Evolutionary conservation across 805 yeast genomes (phyloP).

Genomic region (Metschnikowia lachancei): DNA sequence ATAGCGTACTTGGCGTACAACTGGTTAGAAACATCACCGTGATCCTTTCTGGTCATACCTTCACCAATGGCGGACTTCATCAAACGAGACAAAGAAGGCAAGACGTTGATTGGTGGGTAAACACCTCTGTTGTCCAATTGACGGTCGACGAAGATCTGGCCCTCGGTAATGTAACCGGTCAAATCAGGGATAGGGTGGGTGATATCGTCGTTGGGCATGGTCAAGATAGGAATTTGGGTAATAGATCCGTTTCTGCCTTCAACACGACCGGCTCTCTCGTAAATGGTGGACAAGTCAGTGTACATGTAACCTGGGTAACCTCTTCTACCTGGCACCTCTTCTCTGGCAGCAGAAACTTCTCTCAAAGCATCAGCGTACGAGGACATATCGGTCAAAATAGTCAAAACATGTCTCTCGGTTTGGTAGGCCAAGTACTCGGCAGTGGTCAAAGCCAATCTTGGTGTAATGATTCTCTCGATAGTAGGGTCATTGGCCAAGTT

Average conservation of each 20-base stretch:
- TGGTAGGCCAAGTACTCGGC: constrained; percentile 98
- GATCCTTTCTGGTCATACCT: constrained; percentile 99
- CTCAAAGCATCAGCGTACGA: constrained; percentile 99
- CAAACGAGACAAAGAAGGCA: constrained; percentile 95
- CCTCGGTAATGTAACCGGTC: constrained; percentile 99
- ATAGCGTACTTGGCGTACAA: constrained; percentile 98
- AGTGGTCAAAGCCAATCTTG: constrained; percentile 97
- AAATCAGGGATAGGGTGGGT: constrained; percentile 99
- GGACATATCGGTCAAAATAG: constrained; percentile 98
- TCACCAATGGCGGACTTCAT: constrained; percentile 99
- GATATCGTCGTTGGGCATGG: constrained; percentile 99
- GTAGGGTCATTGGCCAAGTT: constrained; percentile 99
- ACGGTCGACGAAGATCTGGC: constrained; percentile 97
- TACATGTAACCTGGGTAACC: constrained; percentile 99
- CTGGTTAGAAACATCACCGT: constrained; percentile 99
- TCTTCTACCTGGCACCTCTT: constrained; percentile 99
- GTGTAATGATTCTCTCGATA: constrained; percentile 98
- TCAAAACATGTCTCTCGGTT: constrained; percentile 98
- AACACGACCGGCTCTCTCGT: constrained; percentile 99
- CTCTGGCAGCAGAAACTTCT: constrained; percentile 99
- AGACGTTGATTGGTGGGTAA: constrained; percentile 97
- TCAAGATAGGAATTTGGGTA: constrained; percentile 96
- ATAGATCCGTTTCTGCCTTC: constrained; percentile 99
- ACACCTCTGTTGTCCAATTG: constrained; percentile 94
- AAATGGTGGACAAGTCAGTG: constrained; percentile 97